Base-by-base conservation (phyloP, 2,329 filamentous ascomycete genomes). In the Aureobasidium leucospermi region DNA sequence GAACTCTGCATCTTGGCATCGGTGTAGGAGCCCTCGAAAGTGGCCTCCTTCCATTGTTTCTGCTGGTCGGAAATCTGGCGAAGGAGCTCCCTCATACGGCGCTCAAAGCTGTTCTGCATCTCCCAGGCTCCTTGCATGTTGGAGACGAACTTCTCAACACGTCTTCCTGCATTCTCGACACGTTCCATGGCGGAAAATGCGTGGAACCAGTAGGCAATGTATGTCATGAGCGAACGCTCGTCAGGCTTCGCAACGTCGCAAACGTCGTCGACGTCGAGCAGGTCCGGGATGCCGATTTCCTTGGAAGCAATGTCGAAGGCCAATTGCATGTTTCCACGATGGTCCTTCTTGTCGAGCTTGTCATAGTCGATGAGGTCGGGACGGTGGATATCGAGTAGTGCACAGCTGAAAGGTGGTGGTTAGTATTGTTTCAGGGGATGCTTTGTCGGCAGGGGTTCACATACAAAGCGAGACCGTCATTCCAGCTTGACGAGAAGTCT, bases 121-220 rank as follows among this genome's bases (percentile, higher is more conserved):
- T 96, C 93, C 94, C 94, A 99, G 8, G 94, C 93, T 23, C 94
- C 94, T 71, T 96, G 91, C 94, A 99, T 97, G 73, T 94, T 97
- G 71, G 90, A 90, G 67, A 99, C 89, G 69, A 99, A 99, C 75
- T 99, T 99, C 77, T 99, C 94, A 5, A 99, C 94, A 66, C 94
- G 85, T 62, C 94, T 85, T 5, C 94, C 94, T 4, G 94, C 94
- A 71, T 99, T 99, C 75, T 99, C 94, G 8, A 99, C 94, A 72
- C 93, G 89, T 76, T 99, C 94, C 86, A 99, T 95, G 70, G 97
- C 93, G 32, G 93, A 97, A 73, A 99, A 99, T 67, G 94, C 94
- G 71, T 99, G 94, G 81, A 99, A 99, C 94, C 94, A 99, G 79
- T 99, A 99, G 64, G 94, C 94, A 68, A 99, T 99, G 74, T 99